These are phyloP conservation scores for Nicotiana paniculata DNA, from an alignment of 257 asterid genomes.

Conservation along the genomic window DNA sequence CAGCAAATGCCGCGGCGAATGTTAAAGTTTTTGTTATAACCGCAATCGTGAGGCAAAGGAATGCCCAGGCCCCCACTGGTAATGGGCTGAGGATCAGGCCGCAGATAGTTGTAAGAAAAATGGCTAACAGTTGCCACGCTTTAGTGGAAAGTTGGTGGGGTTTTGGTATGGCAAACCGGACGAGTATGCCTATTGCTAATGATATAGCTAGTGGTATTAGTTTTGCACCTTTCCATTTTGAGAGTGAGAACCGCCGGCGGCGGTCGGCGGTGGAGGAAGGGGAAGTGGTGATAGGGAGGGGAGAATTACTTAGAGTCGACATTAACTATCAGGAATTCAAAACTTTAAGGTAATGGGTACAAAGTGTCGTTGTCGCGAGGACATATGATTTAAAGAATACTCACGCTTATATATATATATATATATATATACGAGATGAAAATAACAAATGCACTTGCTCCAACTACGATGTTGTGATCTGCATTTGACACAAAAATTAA, in stretches of 20 bases:
- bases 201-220: constrained; percentile 47
- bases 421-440: neutral
- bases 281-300: constrained; percentile 8
- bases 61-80: constrained; percentile 73
- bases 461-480: neutral
- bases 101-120: constrained; percentile 52
- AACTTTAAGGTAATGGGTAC: neutral
- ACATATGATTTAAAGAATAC: neutral
- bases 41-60: constrained; percentile 45
- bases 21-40: constrained; percentile 55
- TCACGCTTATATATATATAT: neutral
- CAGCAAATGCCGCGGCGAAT: constrained; percentile 57
- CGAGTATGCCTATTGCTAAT: constrained; percentile 40
- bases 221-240: constrained; percentile 47
- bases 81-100: constrained; percentile 60
- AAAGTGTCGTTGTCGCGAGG: neutral
- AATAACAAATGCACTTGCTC: no score
- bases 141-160: constrained; percentile 36
- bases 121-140: constrained; percentile 69
- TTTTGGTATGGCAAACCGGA: constrained; percentile 61
- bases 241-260: neutral
- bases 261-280: neutral
- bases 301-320: neutral
- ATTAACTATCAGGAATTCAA: neutral
- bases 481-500: neutral